phyloP scores from a whole-genome alignment of 306 rosid genomes.

The Cucurbita moschata region DNA sequence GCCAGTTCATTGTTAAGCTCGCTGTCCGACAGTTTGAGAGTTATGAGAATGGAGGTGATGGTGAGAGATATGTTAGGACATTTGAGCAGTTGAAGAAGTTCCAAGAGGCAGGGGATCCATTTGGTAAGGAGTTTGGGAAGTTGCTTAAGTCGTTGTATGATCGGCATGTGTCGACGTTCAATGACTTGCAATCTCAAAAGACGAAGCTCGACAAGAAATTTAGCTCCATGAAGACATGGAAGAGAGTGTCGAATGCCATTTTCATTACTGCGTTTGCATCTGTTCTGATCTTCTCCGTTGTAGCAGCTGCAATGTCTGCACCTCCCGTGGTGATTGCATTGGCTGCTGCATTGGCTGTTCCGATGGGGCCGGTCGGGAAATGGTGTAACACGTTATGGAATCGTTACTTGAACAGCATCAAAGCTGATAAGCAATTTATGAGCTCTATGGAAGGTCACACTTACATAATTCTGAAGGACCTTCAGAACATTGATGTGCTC shows the following conservation, averaged over 20 bases:
- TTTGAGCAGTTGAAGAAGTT: slow-evolving; percentile 48
- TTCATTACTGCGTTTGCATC: slow-evolving; percentile 58
- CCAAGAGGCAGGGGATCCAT: slow-evolving; percentile 63
- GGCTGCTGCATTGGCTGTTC: slow-evolving; percentile 62
- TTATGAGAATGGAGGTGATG: slow-evolving; percentile 31
- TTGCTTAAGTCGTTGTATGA: slow-evolving; percentile 40
- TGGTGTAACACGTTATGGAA: slow-evolving; percentile 70
- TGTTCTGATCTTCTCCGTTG: slow-evolving; percentile 67
- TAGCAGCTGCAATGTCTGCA: slow-evolving; percentile 77
- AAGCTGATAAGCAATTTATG: slow-evolving; percentile 36
- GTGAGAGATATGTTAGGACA: slow-evolving; percentile 48
- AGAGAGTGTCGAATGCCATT: slow-evolving; percentile 54
- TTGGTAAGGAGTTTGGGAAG: slow-evolving; percentile 46
- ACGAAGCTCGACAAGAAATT: slow-evolving; percentile 66
- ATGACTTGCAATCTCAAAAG: slow-evolving; percentile 36
- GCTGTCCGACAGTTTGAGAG: slow-evolving; percentile 44
- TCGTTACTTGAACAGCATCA: slow-evolving; percentile 33
- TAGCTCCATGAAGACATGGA: slow-evolving; percentile 49
- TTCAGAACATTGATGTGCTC: slow-evolving; percentile 34
- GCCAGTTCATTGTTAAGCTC: slow-evolving; percentile 42
- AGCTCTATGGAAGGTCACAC: slow-evolving; percentile 47
- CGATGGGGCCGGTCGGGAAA: slow-evolving; percentile 75
- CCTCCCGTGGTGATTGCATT: slow-evolving; percentile 66
- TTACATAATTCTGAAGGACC: slow-evolving; percentile 36
- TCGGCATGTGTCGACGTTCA: slow-evolving; percentile 38